Evolutionary conservation across 805 yeast species (phyloP).

Genomic region (Pichia exigua): DNA sequence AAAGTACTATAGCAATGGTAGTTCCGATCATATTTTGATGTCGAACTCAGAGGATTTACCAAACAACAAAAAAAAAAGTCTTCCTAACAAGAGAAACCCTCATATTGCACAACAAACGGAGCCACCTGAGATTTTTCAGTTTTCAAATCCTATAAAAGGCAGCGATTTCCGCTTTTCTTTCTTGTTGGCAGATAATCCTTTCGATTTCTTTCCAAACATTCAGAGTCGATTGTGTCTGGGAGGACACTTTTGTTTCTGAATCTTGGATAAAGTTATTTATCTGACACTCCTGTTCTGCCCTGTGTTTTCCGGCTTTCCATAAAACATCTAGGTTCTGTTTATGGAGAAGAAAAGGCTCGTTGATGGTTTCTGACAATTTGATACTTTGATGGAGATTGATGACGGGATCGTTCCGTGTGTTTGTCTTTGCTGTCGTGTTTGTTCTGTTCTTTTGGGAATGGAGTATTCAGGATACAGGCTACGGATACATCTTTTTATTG

Average conservation of each 20-base stretch:
- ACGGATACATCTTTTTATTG: constrained; percentile 1
- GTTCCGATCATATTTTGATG: background rate
- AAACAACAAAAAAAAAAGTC: background rate
- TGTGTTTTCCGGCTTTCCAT: constrained; percentile 21
- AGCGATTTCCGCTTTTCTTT: background rate
- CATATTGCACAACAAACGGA: background rate
- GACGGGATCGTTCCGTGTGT: constrained; percentile 17
- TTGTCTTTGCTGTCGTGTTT: background rate
- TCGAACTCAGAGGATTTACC: background rate
- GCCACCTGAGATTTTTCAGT: background rate
- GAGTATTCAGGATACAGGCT: background rate
- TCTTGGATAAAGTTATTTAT: background rate
- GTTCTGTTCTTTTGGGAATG: background rate
- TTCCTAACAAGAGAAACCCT: background rate
- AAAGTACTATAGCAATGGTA: background rate
- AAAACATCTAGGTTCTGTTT: constrained; percentile 27
- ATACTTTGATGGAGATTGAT: constrained; percentile 23
- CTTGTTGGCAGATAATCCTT: too few species aligned
- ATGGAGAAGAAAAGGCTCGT: constrained; percentile 27
- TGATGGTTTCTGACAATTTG: constrained; percentile 14
- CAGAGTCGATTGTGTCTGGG: background rate
- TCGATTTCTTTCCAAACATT: background rate
- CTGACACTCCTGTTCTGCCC: constrained; percentile 25
- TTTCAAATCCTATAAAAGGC: background rate
- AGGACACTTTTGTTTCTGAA: background rate